A percentile compares a stretch with the other conserved stretches of the same genome.
Conservation (phyloP, 352 stramenopile genomes). For the Phytophthora cryptogea region DNA sequence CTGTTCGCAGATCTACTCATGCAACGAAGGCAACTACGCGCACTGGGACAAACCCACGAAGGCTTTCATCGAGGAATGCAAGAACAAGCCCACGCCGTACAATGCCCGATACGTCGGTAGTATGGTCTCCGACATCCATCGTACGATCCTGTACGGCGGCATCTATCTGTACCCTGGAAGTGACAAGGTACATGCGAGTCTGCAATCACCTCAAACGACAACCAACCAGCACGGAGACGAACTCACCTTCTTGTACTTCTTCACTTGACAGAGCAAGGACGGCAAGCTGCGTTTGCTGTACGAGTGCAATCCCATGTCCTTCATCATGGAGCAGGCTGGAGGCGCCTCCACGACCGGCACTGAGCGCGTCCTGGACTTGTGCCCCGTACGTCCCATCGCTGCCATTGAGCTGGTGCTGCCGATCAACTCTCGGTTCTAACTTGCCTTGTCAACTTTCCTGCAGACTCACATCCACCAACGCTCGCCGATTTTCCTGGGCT, state of each 20-base stretch:
- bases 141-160: constrained; percentile 97
- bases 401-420: constrained; percentile 9
- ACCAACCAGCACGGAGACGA: constrained; percentile 11
- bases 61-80: constrained; percentile 86
- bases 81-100: constrained; percentile 83
- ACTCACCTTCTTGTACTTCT: constrained; percentile 6
- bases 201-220: neutral
- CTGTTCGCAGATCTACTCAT: constrained; percentile 90
- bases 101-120: constrained; percentile 96
- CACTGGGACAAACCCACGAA: constrained; percentile 94
- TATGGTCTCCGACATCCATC: constrained; percentile 99
- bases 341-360: constrained; percentile 94
- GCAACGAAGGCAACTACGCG: constrained; percentile 97
- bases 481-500: constrained; percentile 97
- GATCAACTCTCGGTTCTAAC: constrained; percentile 7
- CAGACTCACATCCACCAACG: constrained; percentile 95
- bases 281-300: constrained; percentile 98
- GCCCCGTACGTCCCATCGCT: constrained; percentile 63
- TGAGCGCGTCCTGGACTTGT: constrained; percentile 93
- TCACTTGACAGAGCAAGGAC: constrained; percentile 48
- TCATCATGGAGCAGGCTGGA: constrained; percentile 97
- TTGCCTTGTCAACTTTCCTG: constrained; percentile 1
- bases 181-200: constrained; percentile 76
- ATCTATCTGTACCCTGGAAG: constrained; percentile 98
- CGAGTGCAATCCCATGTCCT: constrained; percentile 98